Base-by-base conservation (phyloP, 75 land plant genomes). In the Selaginella tamariscina region DNA sequence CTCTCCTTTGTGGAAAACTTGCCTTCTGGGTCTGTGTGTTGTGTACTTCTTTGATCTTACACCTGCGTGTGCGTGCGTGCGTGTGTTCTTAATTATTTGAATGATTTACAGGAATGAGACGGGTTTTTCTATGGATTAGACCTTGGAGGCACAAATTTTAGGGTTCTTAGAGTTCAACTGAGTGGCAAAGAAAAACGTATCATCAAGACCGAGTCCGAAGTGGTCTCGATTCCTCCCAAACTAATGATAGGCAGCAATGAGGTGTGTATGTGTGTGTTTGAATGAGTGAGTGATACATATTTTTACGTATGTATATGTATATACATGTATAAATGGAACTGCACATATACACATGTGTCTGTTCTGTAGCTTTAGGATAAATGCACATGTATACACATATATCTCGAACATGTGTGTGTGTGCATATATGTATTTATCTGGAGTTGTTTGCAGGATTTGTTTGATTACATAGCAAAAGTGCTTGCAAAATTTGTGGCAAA, bases 101-200 rank as follows among this genome's bases (percentile, higher is more conserved):
- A n/a, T n/a, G n/a, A n/a, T 1, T 49, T 71, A 24, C 66, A 77
- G 85, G 54, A 67, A 83, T 65, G 88, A 85, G 56, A 78, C 64
- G 32, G 88, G 88, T 2, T 55, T 77, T 85, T 72, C 44, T 85
- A 85, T 73, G 88, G 86, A 11, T 65, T 85, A 71, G 88, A 85
- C 57, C 83, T 85, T 63, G 88, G 88, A 31, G 88, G 88, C 18
- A 85, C 88, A 32, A 85, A 85, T 68, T 85, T 85, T 54, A 77
- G 86, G 5, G 88, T 80, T 2, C 22, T 85, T 55, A 69, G 86
- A 55, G 77, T 80, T 0, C 87, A 82, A 62, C 29, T 84, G 33
- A 80, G 82, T 56, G 87, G 87, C 1, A 82, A 66, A 55, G 85
- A 76, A 28, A 39, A 65, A 29, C 71, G 82, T 1, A 73, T 84